Conservation (phyloP, 2,329 filamentous ascomycete species). For the Geoglossum cookeanum region DNA sequence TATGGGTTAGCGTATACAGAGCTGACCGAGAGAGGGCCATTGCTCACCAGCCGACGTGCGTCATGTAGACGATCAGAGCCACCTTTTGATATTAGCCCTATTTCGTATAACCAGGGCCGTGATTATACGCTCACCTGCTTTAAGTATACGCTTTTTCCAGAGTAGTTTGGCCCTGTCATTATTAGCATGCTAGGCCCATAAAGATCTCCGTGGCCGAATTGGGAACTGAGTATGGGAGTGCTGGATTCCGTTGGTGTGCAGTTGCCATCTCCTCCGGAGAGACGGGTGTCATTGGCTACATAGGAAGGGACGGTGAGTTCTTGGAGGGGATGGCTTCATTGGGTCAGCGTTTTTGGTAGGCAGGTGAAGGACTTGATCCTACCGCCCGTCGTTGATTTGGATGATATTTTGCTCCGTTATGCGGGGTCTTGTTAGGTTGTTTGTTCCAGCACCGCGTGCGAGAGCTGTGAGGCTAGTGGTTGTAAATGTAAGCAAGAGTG, state of each 20-base stretch:
- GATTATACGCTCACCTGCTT: slow-evolving; percentile 41
- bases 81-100: slow-evolving; percentile 21
- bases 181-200: slow-evolving; percentile 48
- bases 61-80: slow-evolving; percentile 77
- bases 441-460: slow-evolving; percentile 54
- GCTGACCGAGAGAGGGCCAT: background rate
- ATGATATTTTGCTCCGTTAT: slow-evolving; percentile 55
- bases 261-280: slow-evolving; percentile 38
- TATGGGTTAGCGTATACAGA: slow-evolving; percentile 3
- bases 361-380: too few relatives aligned
- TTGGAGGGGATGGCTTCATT: slow-evolving; percentile 53
- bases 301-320: slow-evolving; percentile 66
- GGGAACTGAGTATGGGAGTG: background rate
- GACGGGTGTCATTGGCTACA: slow-evolving; percentile 61
- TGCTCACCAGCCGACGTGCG: slow-evolving; percentile 55
- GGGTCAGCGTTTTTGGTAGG: slow-evolving; percentile 5
- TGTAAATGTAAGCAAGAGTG: slow-evolving; percentile 9
- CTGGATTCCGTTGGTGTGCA: slow-evolving; percentile 5
- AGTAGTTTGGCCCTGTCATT: slow-evolving; percentile 87
- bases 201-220: background rate
- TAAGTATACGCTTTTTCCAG: slow-evolving; percentile 88
- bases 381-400: slow-evolving; percentile 56
- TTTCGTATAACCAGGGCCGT: background rate
- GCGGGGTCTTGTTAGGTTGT: slow-evolving; percentile 49
- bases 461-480: slow-evolving; percentile 52